Evolutionary conservation across 2,329 filamentous ascomycete genomes (phyloP).

Genomic region (Apiospora malaysiana): DNA sequence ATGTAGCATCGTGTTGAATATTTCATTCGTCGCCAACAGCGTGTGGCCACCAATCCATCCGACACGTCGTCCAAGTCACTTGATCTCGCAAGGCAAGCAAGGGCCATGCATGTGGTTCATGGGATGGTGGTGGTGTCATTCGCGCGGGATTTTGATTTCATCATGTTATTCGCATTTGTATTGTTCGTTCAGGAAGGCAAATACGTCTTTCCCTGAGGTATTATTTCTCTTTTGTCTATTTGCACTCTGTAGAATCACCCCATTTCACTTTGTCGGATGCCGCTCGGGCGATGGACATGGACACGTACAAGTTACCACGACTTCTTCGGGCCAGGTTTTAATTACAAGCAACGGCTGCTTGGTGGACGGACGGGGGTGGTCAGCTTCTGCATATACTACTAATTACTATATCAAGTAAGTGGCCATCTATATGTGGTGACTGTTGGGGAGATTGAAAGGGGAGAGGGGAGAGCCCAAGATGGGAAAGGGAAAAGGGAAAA

Average conservation of each 20-base stretch:
- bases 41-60: background rate
- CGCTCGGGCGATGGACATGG: background rate
- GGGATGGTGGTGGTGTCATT: slow-evolving; percentile 9
- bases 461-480: background rate
- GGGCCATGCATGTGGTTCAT: background rate
- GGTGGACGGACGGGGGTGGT: background rate
- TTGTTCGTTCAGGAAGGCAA: background rate
- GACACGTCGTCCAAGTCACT: slow-evolving; percentile 5
- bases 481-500: background rate
- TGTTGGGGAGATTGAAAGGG: background rate
- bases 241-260: background rate
- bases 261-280: background rate
- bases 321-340: slow-evolving; percentile 11
- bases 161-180: background rate
- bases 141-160: background rate
- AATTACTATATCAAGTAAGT: background rate
- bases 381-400: background rate
- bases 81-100: background rate
- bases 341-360: background rate
- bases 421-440: background rate
- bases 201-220: too few relatives aligned
- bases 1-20: too few relatives aligned
- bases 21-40: background rate
- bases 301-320: background rate
- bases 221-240: background rate